Evolutionary conservation across 345 rosid species (phyloP), one percentile per base, ranked within the genome.

Genomic region (Conringia planisiliqua): DNA sequence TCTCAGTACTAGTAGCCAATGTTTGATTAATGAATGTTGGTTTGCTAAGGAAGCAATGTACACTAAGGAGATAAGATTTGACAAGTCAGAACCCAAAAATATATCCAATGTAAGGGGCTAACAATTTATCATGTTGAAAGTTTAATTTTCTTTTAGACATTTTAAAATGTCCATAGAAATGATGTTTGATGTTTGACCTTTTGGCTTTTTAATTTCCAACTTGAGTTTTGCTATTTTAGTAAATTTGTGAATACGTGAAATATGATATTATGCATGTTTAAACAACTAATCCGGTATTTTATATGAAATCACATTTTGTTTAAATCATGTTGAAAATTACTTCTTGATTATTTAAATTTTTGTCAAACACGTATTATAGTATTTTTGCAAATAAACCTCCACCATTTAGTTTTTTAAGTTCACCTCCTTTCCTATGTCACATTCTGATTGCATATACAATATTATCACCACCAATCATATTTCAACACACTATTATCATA

Each of bases 21-120:
- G 59, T 24, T 52, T n/a, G 33, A 66, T 48, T 33, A 68, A 3
- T 52, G 38, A n/a, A 54, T 26, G 22, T 16, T 68, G 62, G 13
- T 39, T 54, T 54, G 18, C 16, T 68, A n/a, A 9, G 26, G 46
- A 68, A 68, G 62, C 72, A 68, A 27, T 68, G 72, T 16, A 68
- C 47, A 68, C 27, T 54, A 66, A 22, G 47, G 22, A 35, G 71
- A 66, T 66, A 51, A 66, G 71, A 66, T 51, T 66, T 66, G n/a
- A 66, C 71, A 36, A 24, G 26, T 36, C 48, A 51, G 60, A 30
- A 51, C 22, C 30, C 12, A 10, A 18, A 36, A 9, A 9, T 22
- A 33, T 50, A 66, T 66, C 70, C 57, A 18, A 66, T 66, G 20
- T 18, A 65, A 2, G 39, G 3, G 27, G 69, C 14, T 44, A 64